Evolutionary conservation across 2,329 filamentous ascomycete genomes (phyloP).

Genomic region (Aureobasidium sp.): DNA sequence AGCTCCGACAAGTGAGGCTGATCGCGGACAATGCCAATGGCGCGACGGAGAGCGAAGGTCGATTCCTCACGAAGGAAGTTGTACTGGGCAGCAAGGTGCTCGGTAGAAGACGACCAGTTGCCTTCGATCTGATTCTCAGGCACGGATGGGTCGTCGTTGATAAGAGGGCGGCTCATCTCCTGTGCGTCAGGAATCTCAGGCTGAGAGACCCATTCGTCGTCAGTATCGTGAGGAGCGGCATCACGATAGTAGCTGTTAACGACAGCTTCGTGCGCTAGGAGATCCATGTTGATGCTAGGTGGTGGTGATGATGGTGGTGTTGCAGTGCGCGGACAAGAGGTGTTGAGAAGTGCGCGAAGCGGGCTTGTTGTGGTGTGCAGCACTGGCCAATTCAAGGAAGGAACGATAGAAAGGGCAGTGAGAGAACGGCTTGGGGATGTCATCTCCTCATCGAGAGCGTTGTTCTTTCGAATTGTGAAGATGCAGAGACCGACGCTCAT

Average conservation of each 20-base stretch:
- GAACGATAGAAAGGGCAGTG: not conserved
- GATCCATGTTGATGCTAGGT: not conserved
- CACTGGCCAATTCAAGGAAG: not conserved
- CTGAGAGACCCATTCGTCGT: not conserved
- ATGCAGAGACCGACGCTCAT: not conserved
- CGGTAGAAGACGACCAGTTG: conserved; percentile 52
- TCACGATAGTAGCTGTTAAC: not conserved
- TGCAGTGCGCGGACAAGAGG: not conserved
- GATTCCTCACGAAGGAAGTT: conserved; percentile 69
- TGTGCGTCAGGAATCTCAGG: not conserved
- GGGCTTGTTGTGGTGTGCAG: not conserved
- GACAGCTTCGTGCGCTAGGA: not conserved
- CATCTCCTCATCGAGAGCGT: not conserved
- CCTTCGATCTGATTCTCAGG: conserved; percentile 46
- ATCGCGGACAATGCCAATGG: conserved; percentile 51
- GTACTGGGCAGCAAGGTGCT: conserved; percentile 69
- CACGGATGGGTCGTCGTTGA: not conserved
- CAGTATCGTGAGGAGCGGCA: not conserved
- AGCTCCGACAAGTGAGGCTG: conserved; percentile 52
- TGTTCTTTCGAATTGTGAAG: not conserved
- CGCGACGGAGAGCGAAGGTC: conserved; percentile 59
- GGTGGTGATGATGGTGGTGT: not conserved
- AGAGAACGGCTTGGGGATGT: not conserved
- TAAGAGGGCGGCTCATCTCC: not conserved
- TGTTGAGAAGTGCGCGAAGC: too few species aligned